Conservation (phyloP, 768 basidiomycete genomes). For the Serendipita indica region DNA sequence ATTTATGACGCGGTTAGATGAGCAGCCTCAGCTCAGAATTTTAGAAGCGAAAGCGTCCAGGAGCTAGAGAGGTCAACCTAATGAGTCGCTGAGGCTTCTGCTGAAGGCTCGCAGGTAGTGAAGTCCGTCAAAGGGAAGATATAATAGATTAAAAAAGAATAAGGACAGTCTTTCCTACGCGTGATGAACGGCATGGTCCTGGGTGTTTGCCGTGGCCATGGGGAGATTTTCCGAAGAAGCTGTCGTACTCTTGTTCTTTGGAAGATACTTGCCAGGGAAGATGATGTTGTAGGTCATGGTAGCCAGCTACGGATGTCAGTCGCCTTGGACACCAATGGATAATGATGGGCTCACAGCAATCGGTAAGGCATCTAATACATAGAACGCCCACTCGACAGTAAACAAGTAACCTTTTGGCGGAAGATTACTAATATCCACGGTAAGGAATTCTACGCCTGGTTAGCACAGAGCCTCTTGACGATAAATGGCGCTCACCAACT, state of each 20-base stretch:
- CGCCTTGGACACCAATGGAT: not conserved
- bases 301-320: not conserved
- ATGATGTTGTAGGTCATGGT: not conserved
- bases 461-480: not conserved
- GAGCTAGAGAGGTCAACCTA: too few relatives aligned
- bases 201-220: too few relatives aligned
- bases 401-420: not conserved
- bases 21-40: too few relatives aligned
- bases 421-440: not conserved
- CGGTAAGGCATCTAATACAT: not conserved
- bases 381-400: not conserved
- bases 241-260: not conserved
- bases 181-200: too few relatives aligned
- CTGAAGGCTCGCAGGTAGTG: too few relatives aligned
- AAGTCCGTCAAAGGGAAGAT: too few relatives aligned
- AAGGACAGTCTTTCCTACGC: too few relatives aligned
- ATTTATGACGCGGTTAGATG: too few relatives aligned
- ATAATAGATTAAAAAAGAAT: too few relatives aligned
- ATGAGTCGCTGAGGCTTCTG: too few relatives aligned
- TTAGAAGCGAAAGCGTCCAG: too few relatives aligned
- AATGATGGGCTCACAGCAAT: not conserved
- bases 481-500: not conserved
- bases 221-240: too few relatives aligned
- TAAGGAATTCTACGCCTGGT: not conserved
- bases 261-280: not conserved